Evolutionary conservation across 2,329 filamentous ascomycete genomes (phyloP).

Genomic region (Fusarium tjaetaba): DNA sequence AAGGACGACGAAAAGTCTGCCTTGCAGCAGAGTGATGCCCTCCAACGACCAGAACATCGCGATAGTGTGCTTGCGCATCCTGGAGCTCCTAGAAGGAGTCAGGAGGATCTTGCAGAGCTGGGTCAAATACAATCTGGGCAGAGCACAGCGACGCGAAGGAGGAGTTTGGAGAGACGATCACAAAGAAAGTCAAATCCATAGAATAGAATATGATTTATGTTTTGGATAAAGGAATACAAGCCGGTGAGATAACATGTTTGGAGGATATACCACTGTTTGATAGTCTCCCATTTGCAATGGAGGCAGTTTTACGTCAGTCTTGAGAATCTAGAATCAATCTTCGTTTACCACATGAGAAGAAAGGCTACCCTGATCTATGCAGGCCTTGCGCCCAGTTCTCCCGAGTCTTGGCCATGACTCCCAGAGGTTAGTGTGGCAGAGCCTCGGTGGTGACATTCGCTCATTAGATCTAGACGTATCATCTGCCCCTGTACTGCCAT

Average conservation of each 20-base stretch:
- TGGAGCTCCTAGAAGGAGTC: constrained; percentile 45
- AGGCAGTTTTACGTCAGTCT: background rate
- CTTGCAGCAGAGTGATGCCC: constrained; percentile 12
- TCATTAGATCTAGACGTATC: constrained; percentile 7
- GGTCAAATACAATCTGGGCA: constrained; percentile 44
- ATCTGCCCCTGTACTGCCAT: background rate
- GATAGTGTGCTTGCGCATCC: constrained; percentile 44
- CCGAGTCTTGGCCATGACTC: background rate
- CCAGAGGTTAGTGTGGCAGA: background rate
- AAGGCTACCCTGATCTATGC: background rate
- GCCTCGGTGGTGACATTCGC: constrained; percentile 8
- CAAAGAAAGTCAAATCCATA: constrained; percentile 20
- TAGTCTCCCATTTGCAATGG: background rate
- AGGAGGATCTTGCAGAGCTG: constrained; percentile 50
- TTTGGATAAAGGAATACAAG: background rate
- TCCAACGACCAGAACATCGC: constrained; percentile 10
- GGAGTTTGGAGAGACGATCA: constrained; percentile 39
- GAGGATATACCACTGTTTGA: constrained; percentile 22
- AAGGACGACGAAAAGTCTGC: constrained; percentile 36
- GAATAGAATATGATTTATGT: background rate
- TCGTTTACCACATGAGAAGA: background rate
- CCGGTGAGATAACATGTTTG: background rate
- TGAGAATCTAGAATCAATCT: background rate
- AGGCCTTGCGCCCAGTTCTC: background rate
- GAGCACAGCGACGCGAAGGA: constrained; percentile 46